These are phyloP conservation scores for Boletellus sp. DNA, from an alignment of 768 basidiomycete genomes.

Conservation along the genomic window DNA sequence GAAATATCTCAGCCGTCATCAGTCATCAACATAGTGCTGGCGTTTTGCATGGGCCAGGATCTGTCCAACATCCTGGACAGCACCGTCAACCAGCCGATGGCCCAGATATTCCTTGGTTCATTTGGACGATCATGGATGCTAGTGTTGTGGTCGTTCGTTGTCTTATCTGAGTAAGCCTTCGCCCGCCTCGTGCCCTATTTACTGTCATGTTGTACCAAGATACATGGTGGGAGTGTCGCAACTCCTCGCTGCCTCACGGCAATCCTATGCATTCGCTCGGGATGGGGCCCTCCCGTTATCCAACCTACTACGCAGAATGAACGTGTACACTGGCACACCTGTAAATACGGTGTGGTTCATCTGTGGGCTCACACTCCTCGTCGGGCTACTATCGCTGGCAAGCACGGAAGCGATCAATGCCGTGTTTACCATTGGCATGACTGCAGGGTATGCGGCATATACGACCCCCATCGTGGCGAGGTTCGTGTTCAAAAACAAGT, in stretches of 20 bases:
- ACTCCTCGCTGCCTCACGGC: conserved; percentile 48
- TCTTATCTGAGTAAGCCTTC: conserved; percentile 40
- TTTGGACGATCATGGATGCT: conserved; percentile 41
- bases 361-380: conserved; percentile 37
- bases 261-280: conserved; percentile 52
- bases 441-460: conserved; percentile 42
- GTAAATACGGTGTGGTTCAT: conserved; percentile 58
- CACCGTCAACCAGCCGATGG: conserved; percentile 40
- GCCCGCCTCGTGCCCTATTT: not conserved
- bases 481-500: conserved; percentile 42
- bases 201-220: conserved; percentile 13
- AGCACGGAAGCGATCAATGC: conserved; percentile 53
- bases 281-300: conserved; percentile 61
- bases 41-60: conserved; percentile 56
- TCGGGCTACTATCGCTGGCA: conserved; percentile 51
- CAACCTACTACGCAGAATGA: conserved; percentile 47
- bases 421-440: conserved; percentile 46
- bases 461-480: conserved; percentile 47
- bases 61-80: conserved; percentile 35
- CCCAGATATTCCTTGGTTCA: conserved; percentile 36
- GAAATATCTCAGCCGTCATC: not conserved
- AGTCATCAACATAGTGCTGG: conserved; percentile 49
- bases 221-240: conserved; percentile 43
- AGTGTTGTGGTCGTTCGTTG: conserved; percentile 50
- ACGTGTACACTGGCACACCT: conserved; percentile 47